Evolutionary conservation across 2,329 filamentous ascomycete species (phyloP), one percentile per base, ranked within the genome.

Genomic region (Cladorrhinum sp.): DNA sequence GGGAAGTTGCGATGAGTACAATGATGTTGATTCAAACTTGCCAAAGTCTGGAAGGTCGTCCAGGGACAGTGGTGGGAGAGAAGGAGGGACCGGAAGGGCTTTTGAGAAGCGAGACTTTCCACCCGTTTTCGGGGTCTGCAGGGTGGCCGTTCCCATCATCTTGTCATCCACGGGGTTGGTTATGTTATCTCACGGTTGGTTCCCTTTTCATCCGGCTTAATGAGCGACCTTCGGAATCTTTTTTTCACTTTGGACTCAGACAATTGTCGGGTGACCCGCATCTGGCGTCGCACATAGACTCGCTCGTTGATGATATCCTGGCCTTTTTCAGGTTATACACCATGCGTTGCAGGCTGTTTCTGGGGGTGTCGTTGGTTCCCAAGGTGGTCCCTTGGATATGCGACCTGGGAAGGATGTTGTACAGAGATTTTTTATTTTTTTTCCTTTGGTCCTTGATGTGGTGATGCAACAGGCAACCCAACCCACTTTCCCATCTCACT

Each of bases 81-180:
- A 72, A 57, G 82, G 81, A 68, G 80, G 79, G 59, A 77, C 74
- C 33, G 82, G 83, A 65, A 86, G 74, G 33, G 81, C 82, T 73
- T 86, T 86, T 69, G 82, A 84, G 73, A 82, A 83, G 71, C 82
- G 81, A 67, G 82, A 85, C 58, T 36, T 54, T 30, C 76, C 74
- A 67, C 80, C 80, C 14, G 62, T 60, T 63, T 66, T 68, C 52
- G 69, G 66, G 60, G 64, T 62, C 62, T 65, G 58, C 52, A 71
- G 60, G 59, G 66, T 66, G 46, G 69, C 58, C 20, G 67, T 62
- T 58, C 65, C 67, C 69, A 71, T 69, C 64, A 64, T 68, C 54
- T 56, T 48, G 50, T 55, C 57, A 18, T 33, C 42, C 5, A 10
- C 5, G 5, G 26, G 4, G 26, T 30, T 30, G 26, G 26, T 6